Evolutionary conservation across 176 grass and related monocot genomes (phyloP).

Genomic region (Saccharum officinarum): DNA sequence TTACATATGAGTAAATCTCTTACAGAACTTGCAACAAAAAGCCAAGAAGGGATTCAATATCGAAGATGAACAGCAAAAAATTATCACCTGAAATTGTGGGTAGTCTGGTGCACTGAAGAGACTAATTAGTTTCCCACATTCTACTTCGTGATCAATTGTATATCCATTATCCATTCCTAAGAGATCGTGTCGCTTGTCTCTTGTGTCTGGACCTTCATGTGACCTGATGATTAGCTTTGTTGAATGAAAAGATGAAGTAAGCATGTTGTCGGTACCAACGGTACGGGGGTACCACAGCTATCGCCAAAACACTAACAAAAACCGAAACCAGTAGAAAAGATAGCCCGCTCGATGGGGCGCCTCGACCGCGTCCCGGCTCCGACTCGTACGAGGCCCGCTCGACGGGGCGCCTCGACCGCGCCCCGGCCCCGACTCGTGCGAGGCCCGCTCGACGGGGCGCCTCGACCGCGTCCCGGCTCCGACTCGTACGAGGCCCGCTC

Average conservation of each 20-base stretch:
- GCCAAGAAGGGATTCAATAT: neutral
- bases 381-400: too few relatives aligned
- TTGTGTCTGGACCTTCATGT: conserved; percentile 97
- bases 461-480: too few relatives aligned
- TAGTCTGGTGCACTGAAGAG: conserved; percentile 97
- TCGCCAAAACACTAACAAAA: too few relatives aligned
- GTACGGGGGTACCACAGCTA: too few relatives aligned
- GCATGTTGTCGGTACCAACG: too few relatives aligned
- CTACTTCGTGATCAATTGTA: conserved; percentile 87
- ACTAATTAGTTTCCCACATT: conserved; percentile 86
- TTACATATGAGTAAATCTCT: neutral
- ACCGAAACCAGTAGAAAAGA: too few relatives aligned
- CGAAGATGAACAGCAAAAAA: neutral
- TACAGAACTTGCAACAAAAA: neutral
- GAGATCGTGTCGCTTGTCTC: conserved; percentile 78
- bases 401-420: too few relatives aligned
- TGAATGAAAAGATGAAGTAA: conserved; percentile 52
- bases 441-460: too few relatives aligned
- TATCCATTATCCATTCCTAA: conserved; percentile 93
- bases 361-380: too few relatives aligned
- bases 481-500: too few relatives aligned
- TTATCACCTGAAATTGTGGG: conserved; percentile 89
- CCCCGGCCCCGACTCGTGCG: too few relatives aligned
- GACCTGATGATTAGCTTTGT: conserved; percentile 98
- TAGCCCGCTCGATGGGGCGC: too few relatives aligned